These are phyloP conservation scores for Entomortierella chlamydospora DNA, from an alignment of 192 early-diverging fungal species.

Conservation along the genomic window DNA sequence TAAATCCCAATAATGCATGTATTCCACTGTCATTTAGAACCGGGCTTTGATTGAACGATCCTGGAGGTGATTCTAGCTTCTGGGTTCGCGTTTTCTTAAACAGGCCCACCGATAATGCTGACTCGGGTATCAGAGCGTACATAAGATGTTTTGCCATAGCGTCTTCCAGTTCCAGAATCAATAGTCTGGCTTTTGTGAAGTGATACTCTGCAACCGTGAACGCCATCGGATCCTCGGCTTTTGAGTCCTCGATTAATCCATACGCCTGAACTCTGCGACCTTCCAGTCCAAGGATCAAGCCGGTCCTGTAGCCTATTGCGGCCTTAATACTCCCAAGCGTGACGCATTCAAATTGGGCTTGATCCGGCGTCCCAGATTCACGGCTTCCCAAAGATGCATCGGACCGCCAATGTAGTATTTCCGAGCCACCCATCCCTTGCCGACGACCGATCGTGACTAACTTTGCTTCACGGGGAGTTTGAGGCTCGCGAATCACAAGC, in stretches of 20 bases:
- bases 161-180: constrained; percentile 43
- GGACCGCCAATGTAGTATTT: neutral
- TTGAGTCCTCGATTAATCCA: constrained; percentile 28
- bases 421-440: neutral
- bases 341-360: constrained; percentile 38
- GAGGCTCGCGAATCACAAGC: constrained; percentile 54
- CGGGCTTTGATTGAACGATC: neutral
- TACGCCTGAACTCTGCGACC: constrained; percentile 11
- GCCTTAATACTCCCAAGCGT: constrained; percentile 39
- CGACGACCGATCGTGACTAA: constrained; percentile 9
- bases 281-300: constrained; percentile 18
- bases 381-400: neutral
- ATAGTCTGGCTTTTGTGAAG: constrained; percentile 19
- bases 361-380: constrained; percentile 1
- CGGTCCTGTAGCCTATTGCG: constrained; percentile 29
- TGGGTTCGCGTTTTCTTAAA: constrained; percentile 12
- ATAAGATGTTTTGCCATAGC: constrained; percentile 28
- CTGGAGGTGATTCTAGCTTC: neutral
- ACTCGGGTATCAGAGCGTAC: constrained; percentile 40
- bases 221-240: constrained; percentile 11
- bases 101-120: constrained; percentile 34
- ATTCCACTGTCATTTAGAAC: neutral
- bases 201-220: constrained; percentile 31
- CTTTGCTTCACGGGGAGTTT: constrained; percentile 64
- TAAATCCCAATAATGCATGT: neutral